Evolutionary conservation across 129 eudicot genomes (phyloP), one percentile per base, ranked within the genome.

Genomic region (Dittrichia graveolens): DNA sequence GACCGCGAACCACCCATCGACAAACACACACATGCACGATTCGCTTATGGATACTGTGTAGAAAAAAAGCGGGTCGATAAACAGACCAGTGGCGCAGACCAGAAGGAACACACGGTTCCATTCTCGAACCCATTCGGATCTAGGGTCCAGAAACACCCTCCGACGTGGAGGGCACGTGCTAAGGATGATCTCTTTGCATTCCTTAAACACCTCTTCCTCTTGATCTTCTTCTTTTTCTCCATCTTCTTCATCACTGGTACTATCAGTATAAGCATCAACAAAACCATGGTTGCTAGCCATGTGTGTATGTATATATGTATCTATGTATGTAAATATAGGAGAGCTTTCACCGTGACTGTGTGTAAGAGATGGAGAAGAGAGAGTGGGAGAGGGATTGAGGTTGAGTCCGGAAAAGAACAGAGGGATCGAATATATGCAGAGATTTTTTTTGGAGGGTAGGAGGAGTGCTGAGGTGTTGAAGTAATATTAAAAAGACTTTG

Each of bases 1-100:
- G 53, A 91, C 79, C 39, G 97, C 88, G 69, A 95, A 86, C 99
- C 99, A 95, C 40, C 97, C 99, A 60, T 95, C 99, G 5, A 95
- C 86, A 48, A 86, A 91, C 43, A 95, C 84, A 75, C 99, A 90
- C 89, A 95, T 80, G 87, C 88, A 88, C 18, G 81, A 72, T 1
- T 86, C 90, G 54, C 96, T 95, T 11, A 91, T 78, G 2, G 99
- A 86, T 11, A 95, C 79, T 8, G 95, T 72, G 79, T 95, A 95
- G 83, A 95, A 90, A 48, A 95, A 95, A 3, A 95, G 83, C 0
- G 99, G 99, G 80, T 95, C 99, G 68, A 95, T 91, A 58, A 95
- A 91, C 4, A 95, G 83, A 9, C 99, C 96, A 1, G 83, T 56
- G 24, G 95, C 95, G 60, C 97, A 84, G 0, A 88, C 96, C 4